These are phyloP conservation scores for Stephania japonica DNA, from an alignment of 164 flowering plant genomes.

Conservation along the genomic window DNA sequence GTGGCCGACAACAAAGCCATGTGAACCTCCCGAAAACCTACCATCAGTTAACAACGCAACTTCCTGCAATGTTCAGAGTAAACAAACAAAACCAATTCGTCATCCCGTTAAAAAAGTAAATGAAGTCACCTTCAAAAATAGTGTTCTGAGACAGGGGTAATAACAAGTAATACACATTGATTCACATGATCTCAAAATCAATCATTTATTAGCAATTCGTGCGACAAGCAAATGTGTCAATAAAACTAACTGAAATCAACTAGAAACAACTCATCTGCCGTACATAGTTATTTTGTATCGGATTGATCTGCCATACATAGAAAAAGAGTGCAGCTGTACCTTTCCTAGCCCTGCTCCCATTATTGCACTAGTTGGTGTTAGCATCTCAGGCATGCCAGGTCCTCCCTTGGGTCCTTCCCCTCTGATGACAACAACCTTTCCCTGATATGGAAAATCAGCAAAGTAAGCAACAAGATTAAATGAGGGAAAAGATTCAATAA, in stretches of 20 bases:
- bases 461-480: constrained; percentile 2
- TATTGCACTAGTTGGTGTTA: constrained; percentile 98
- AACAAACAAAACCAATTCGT: neutral
- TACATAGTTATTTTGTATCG: no score
- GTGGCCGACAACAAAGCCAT: constrained; percentile 96
- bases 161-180: no score
- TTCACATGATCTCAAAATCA: neutral
- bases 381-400: constrained; percentile 99
- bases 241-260: neutral
- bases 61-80: constrained; percentile 45
- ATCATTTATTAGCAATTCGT: neutral
- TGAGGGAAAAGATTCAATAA: neutral
- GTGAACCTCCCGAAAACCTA: constrained; percentile 96
- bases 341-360: constrained; percentile 99
- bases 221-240: neutral
- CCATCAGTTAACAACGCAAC: constrained; percentile 94
- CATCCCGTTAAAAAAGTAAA: no score
- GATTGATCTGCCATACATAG: no score
- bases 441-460: constrained; percentile 36
- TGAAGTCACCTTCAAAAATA: no score
- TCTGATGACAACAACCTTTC: constrained; percentile 86
- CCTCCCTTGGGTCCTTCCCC: constrained; percentile 99
- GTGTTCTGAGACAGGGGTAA: no score
- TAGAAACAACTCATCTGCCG: constrained; percentile 1
- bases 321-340: constrained; percentile 35